Conservation (phyloP, 208 protist genomes). For the Ichthyophonus hoferi region DNA sequence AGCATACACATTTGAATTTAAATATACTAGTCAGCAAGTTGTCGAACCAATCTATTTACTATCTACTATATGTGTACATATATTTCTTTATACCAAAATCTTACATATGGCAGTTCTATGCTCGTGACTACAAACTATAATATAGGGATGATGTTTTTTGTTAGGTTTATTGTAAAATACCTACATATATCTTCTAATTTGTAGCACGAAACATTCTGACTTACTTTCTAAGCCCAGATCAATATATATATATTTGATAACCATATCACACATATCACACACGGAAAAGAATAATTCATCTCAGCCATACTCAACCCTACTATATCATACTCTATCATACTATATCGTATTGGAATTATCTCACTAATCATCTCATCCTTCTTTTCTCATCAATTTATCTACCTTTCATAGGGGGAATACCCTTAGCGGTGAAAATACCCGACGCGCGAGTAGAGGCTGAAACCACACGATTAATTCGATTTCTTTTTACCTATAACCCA, state of each 20-base stretch:
- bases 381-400: no score
- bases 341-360: background rate
- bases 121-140: no score
- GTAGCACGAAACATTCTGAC: no score
- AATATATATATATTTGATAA: background rate
- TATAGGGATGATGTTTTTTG: no score
- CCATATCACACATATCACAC: no score
- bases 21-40: background rate
- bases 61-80: no score
- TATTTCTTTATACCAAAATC: no score
- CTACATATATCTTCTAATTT: no score
- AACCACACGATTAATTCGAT: background rate
- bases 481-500: background rate
- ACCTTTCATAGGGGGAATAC: background rate
- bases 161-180: no score
- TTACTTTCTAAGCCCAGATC: background rate
- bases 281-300: no score
- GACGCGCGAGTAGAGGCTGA: background rate
- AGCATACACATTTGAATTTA: background rate
- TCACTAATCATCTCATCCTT: background rate
- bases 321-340: background rate
- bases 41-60: no score
- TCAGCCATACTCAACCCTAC: background rate
- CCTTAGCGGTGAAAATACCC: background rate
- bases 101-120: no score